phyloP scores from a whole-genome alignment of 768 basidiomycete genomes.

The Pleurotus platypus region DNA sequence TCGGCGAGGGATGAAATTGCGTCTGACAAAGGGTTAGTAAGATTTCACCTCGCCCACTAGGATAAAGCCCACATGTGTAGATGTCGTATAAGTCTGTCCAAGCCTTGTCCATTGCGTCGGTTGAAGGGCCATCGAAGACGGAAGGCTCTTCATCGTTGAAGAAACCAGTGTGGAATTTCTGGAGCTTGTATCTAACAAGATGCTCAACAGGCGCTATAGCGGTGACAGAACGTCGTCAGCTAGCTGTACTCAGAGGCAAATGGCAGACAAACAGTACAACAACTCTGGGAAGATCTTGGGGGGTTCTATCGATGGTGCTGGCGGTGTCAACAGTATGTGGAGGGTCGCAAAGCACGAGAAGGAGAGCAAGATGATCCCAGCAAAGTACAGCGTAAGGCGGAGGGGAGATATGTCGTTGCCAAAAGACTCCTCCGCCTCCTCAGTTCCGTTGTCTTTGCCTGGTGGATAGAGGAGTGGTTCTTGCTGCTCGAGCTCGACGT shows the following conservation, averaged over 20 bases:
- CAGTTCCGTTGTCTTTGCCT: neutral
- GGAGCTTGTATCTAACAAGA: neutral
- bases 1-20: constrained; percentile 16
- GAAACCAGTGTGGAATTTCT: constrained; percentile 1
- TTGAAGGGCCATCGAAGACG: constrained; percentile 12
- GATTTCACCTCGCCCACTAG: neutral
- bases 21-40: neutral
- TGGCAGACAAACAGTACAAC: neutral
- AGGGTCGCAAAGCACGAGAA: neutral
- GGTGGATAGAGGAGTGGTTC: neutral
- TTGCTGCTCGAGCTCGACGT: neutral
- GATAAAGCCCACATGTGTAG: constrained; percentile 10
- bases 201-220: neutral
- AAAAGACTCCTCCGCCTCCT: neutral
- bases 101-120: constrained; percentile 16
- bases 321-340: neutral
- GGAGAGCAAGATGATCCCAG: neutral
- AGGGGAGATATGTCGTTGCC: neutral
- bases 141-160: constrained; percentile 3
- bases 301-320: neutral
- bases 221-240: neutral
- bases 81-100: constrained; percentile 16
- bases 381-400: neutral
- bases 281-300: neutral
- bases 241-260: neutral